Conservation (phyloP, 495 filamentous ascomycete genomes). For the Penicilliopsis zonata region DNA sequence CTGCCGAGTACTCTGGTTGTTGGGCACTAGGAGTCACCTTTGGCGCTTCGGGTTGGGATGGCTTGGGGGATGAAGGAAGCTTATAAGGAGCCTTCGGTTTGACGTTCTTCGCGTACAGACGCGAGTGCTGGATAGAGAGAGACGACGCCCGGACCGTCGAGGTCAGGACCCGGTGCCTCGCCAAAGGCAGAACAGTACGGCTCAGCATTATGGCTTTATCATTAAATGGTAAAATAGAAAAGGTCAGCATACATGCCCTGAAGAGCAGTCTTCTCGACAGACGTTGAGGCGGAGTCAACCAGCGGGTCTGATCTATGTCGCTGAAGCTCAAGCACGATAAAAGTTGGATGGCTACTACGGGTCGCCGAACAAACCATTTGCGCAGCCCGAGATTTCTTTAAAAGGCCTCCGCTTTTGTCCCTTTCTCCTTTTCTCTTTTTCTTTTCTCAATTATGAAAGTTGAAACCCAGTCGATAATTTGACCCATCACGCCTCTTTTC, state of each 20-base stretch:
- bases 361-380: conserved; percentile 7
- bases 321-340: conserved; percentile 5
- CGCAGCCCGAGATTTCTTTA: conserved; percentile 15
- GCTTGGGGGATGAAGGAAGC: conserved; percentile 24
- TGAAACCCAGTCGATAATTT: conserved; percentile 53
- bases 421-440: conserved; percentile 18
- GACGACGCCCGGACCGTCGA: conserved; percentile 24
- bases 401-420: conserved; percentile 6
- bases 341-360: conserved; percentile 17
- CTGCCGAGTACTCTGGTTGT: conserved; percentile 21
- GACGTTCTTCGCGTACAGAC: conserved; percentile 35
- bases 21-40: conserved; percentile 6
- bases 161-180: conserved; percentile 30
- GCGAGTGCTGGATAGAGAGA: conserved; percentile 21
- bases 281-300: not conserved
- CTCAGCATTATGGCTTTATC: conserved; percentile 26
- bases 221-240: conserved; percentile 2
- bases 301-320: not conserved
- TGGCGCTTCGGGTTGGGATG: conserved; percentile 12
- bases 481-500: conserved; percentile 36
- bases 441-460: conserved; percentile 41
- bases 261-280: conserved; percentile 1
- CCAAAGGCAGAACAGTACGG: conserved; percentile 32
- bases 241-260: conserved; percentile 19
- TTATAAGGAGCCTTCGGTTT: conserved; percentile 35